Percentiles rank a stretch among this genome's conserved stretches.
Conservation (phyloP, 345 rosid genomes). For the Camelina laxa region DNA sequence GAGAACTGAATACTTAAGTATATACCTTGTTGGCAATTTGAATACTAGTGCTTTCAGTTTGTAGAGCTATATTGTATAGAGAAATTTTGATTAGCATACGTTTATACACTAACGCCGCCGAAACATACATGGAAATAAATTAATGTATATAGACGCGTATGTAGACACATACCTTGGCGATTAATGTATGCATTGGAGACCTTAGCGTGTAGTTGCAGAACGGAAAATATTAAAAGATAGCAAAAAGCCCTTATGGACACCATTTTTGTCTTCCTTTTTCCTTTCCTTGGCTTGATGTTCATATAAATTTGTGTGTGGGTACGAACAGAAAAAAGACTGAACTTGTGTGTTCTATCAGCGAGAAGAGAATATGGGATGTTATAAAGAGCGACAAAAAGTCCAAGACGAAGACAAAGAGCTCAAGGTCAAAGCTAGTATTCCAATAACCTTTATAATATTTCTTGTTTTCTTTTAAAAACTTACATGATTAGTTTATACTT, state of each 20-base stretch:
- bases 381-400: slow-evolving; percentile 43
- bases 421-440: slow-evolving; percentile 46
- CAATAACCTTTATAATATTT: slow-evolving; percentile 28
- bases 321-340: background rate
- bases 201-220: slow-evolving; percentile 28
- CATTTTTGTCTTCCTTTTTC: slow-evolving; percentile 27
- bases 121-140: background rate
- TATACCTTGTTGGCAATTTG: slow-evolving; percentile 25
- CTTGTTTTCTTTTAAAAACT: background rate
- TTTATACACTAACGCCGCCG: background rate
- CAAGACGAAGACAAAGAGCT: slow-evolving; percentile 39
- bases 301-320: background rate
- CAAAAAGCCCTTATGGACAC: slow-evolving; percentile 29
- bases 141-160: background rate
- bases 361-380: slow-evolving; percentile 17
- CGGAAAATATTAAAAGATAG: slow-evolving; percentile 33
- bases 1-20: background rate
- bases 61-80: slow-evolving; percentile 21
- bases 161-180: slow-evolving; percentile 31
- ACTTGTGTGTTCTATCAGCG: background rate
- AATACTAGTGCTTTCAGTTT: background rate
- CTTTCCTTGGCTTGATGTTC: slow-evolving; percentile 1
- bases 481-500: background rate
- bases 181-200: slow-evolving; percentile 33
- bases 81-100: background rate